phyloP scores from a whole-genome alignment of 2,329 filamentous ascomycete genomes.

The Phaeomoniella chlamydospora region DNA sequence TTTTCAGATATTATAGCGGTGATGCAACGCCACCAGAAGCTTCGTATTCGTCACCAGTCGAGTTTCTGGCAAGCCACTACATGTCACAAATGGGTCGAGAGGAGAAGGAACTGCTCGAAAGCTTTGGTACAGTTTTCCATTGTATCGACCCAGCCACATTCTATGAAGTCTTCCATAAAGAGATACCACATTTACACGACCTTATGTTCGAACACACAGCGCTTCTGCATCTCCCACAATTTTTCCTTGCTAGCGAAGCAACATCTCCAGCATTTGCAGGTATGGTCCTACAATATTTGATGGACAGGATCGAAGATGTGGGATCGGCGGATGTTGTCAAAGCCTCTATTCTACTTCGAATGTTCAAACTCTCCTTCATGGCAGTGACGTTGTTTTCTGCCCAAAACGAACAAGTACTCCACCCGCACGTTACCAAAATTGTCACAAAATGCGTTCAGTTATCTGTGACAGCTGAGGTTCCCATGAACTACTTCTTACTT shows the following conservation, averaged over 20 bases:
- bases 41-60: constrained; percentile 66
- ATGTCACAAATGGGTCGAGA: constrained; percentile 90
- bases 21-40: constrained; percentile 63
- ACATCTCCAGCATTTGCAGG: constrained; percentile 96
- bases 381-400: constrained; percentile 89
- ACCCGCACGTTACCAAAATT: constrained; percentile 93
- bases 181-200: constrained; percentile 91
- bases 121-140: constrained; percentile 95
- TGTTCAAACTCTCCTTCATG: constrained; percentile 99
- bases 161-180: constrained; percentile 94
- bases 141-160: constrained; percentile 97
- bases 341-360: constrained; percentile 76
- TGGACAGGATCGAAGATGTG: constrained; percentile 92
- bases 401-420: constrained; percentile 88
- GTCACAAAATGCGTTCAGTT: constrained; percentile 95
- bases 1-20: constrained; percentile 93
- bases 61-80: constrained; percentile 88
- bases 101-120: constrained; percentile 93
- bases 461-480: constrained; percentile 88
- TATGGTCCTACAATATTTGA: constrained; percentile 93
- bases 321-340: constrained; percentile 84
- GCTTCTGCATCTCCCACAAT: constrained; percentile 88
- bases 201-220: constrained; percentile 97
- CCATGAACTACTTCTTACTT: constrained; percentile 96
- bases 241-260: constrained; percentile 95